These are phyloP conservation scores for Tetrapisispora iriomotensis DNA, from an alignment of 805 yeast species.

Conservation along the genomic window DNA sequence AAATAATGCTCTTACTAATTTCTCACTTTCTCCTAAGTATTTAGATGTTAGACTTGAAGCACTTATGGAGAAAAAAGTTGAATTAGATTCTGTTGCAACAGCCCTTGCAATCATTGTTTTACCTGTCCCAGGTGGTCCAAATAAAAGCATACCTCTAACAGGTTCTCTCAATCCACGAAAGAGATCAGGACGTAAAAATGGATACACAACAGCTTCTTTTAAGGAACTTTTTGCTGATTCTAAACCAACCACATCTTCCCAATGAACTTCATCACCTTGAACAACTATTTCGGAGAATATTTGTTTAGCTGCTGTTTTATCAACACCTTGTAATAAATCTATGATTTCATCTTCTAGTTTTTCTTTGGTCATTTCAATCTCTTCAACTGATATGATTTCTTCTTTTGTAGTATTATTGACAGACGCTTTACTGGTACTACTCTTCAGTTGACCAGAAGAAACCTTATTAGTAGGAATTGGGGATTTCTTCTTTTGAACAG, in stretches of 20 bases:
- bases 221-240: conserved; percentile 80
- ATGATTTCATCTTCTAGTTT: conserved; percentile 20
- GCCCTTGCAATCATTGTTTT: conserved; percentile 96
- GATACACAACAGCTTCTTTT: conserved; percentile 93
- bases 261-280: conserved; percentile 80
- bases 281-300: conserved; percentile 82
- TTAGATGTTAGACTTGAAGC: conserved; percentile 86
- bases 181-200: conserved; percentile 86
- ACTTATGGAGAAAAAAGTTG: conserved; percentile 85
- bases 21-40: conserved; percentile 87
- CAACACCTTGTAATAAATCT: conserved; percentile 52
- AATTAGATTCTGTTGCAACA: conserved; percentile 88
- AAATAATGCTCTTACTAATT: conserved; percentile 81
- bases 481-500: conserved; percentile 1
- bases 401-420: neutral
- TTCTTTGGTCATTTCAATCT: conserved; percentile 2
- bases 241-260: conserved; percentile 94
- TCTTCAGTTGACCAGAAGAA: too few species aligned
- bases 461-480: conserved; percentile 1
- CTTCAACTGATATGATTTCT: neutral
- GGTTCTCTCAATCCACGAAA: conserved; percentile 90
- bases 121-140: conserved; percentile 99
- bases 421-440: neutral
- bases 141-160: conserved; percentile 87
- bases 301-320: conserved; percentile 67